phyloP scores from a whole-genome alignment of 1,284 basidiomycete genomes.

The Athelia psychrophila region DNA sequence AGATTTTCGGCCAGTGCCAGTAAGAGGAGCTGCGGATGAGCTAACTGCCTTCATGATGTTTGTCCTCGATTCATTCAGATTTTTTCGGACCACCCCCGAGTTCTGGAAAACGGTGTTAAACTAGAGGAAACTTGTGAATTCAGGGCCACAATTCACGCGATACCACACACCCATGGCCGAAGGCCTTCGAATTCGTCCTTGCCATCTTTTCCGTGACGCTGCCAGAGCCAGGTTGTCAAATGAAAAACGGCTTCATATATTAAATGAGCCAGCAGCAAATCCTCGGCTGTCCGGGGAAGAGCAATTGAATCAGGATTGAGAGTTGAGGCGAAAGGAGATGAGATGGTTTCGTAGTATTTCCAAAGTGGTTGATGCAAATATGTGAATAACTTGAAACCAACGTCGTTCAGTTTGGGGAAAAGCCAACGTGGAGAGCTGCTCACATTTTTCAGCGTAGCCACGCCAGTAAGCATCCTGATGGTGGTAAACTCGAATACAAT shows the following conservation, averaged over 20 bases:
- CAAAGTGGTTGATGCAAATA: slow-evolving; percentile 51
- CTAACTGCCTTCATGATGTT: slow-evolving; percentile 33
- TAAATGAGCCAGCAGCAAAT: slow-evolving; percentile 61
- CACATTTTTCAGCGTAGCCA: slow-evolving; percentile 64
- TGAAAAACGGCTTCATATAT: slow-evolving; percentile 69
- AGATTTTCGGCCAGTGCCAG: slow-evolving; percentile 32
- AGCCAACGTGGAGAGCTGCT: slow-evolving; percentile 9
- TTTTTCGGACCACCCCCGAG: slow-evolving; percentile 52
- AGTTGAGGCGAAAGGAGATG: slow-evolving; percentile 39
- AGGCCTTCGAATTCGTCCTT: slow-evolving; percentile 40
- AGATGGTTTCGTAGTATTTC: slow-evolving; percentile 56
- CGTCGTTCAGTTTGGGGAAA: neutral
- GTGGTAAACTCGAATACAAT: slow-evolving; percentile 66
- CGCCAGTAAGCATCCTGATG: slow-evolving; percentile 64
- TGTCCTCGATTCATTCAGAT: slow-evolving; percentile 49
- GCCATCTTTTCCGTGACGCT: slow-evolving; percentile 43
- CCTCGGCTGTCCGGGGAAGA: slow-evolving; percentile 40
- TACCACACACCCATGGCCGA: slow-evolving; percentile 50
- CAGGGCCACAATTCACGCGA: slow-evolving; percentile 1
- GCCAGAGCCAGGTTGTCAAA: slow-evolving; percentile 69
- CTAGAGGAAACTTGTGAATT: slow-evolving; percentile 29
- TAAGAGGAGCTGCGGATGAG: slow-evolving; percentile 14
- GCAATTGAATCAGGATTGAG: slow-evolving; percentile 36
- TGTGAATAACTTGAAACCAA: slow-evolving; percentile 47
- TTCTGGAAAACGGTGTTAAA: slow-evolving; percentile 57